These are phyloP conservation scores for Lonicera japonica DNA, from an alignment of 129 eudicot genomes.

Conservation along the genomic window DNA sequence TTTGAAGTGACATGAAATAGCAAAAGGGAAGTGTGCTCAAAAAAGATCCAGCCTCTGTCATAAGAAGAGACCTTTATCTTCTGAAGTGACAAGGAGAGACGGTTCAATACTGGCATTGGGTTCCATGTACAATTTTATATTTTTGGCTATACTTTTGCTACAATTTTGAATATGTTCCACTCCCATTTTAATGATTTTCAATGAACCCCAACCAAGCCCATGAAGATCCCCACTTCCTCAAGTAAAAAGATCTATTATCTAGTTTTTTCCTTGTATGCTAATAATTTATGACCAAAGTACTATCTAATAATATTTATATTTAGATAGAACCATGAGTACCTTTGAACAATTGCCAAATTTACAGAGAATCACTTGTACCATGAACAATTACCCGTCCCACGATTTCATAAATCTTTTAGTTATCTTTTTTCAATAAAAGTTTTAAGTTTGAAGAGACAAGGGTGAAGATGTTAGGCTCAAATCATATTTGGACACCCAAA, in stretches of 20 bases:
- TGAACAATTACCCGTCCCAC: no score
- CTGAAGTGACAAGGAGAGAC: constrained; percentile 9
- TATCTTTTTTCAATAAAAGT: no score
- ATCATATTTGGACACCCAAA: no score
- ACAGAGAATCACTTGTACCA: no score
- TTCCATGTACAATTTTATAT: constrained; percentile 13
- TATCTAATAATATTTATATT: no score
- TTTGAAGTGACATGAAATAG: background rate
- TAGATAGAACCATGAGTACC: no score
- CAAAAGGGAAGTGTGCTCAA: background rate
- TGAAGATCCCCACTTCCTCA: background rate
- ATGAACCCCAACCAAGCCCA: constrained; percentile 1
- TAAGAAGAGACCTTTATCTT: background rate
- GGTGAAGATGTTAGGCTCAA: no score
- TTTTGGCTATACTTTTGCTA: constrained; percentile 1
- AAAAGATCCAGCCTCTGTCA: background rate
- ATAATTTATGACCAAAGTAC: no score
- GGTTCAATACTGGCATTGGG: constrained; percentile 8
- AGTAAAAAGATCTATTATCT: background rate
- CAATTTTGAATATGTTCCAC: constrained; percentile 12
- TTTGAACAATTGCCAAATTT: no score
- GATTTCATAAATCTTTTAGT: no score
- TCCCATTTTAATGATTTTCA: constrained; percentile 16
- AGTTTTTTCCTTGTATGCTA: no score
- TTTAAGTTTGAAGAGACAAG: no score